Percentiles rank a stretch among this genome's conserved stretches.
These are phyloP conservation scores for Saccharum hybrid DNA, from an alignment of 202 grass and related monocot genomes.

Conservation along the genomic window DNA sequence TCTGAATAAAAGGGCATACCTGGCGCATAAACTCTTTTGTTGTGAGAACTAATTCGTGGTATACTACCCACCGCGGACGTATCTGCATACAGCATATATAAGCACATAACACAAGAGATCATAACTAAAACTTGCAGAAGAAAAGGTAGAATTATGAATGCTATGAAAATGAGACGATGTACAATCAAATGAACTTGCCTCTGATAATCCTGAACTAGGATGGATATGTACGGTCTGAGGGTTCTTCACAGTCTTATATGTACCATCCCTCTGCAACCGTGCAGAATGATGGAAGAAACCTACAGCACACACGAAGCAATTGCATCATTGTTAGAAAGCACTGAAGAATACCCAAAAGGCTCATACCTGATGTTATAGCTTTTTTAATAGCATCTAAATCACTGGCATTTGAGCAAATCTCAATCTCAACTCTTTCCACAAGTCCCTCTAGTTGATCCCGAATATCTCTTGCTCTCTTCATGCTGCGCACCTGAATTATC, in stretches of 20 bases:
- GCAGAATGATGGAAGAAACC: constrained; percentile 96
- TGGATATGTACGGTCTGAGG: constrained; percentile 87
- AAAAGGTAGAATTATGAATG: constrained; percentile 3
- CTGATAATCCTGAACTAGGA: constrained; percentile 86
- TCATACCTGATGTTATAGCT: constrained; percentile 84
- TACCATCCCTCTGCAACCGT: constrained; percentile 85
- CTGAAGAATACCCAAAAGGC: not conserved
- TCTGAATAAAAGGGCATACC: constrained; percentile 48
- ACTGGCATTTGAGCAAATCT: constrained; percentile 67
- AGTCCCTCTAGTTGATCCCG: constrained; percentile 93
- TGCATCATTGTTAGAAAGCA: constrained; percentile 12
- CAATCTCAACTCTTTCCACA: constrained; percentile 95
- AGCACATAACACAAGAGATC: constrained; percentile 20
- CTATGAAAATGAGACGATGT: not conserved
- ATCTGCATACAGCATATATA: constrained; percentile 48
- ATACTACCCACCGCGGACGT: constrained; percentile 81
- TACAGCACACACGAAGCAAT: constrained; percentile 41
- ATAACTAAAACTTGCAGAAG: constrained; percentile 25
- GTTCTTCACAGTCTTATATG: constrained; percentile 90
- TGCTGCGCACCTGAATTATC: constrained; percentile 75
- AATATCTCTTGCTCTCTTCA: constrained; percentile 92
- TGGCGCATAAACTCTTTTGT: constrained; percentile 96
- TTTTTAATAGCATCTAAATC: constrained; percentile 87
- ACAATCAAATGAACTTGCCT: constrained; percentile 55
- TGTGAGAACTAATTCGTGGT: constrained; percentile 89